Base-by-base conservation (phyloP, 148 eudicot species). In the Tetragonia tetragonoides region DNA sequence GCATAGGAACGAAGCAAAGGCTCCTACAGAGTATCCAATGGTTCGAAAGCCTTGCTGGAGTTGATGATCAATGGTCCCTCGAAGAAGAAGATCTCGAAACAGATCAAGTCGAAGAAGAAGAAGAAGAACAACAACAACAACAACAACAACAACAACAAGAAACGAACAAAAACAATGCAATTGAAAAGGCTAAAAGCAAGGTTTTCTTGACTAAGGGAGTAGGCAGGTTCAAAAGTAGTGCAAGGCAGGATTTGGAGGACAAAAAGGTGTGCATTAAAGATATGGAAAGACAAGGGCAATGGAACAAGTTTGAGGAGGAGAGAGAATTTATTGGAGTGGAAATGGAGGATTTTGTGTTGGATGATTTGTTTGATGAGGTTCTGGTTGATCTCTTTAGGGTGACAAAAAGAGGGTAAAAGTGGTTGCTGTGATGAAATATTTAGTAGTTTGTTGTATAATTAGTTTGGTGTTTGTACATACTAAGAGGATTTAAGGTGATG, bases 361-460 rank as follows among this genome's bases (percentile, higher is more conserved):
- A 77, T 62, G 75, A 80, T 66, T 79, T 90, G 84, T 63, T 90
- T 9, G 83, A 87, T 61, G 90, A 90, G 49, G 69, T 86, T 79
- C 61, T 87, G 65, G 69, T 59, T 74, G 87, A 90, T 57, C 46
- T 87, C 59, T 61, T 61, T 74, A 54, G 24, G 62, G 46, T 62
- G 20, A 21, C 7, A n/a, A 20, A 40, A 64, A 23, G 47, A 63
- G 15, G 17, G 21, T 59, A 17, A 17, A 59, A 17, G 62, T 59
- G 15, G 10, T 41, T 28, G 65, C 44, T 75, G 24, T 62, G 16
- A 42, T 75, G 24, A 24, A 63, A 39, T 24, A 34, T 8, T 28
- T 28, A 21, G 42, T 21, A 59, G 53, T 42, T 51, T 42, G 14
- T 47, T 53, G 21, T 10, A 1, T 53, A 51, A n/a, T 12, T 71